These are phyloP conservation scores for Sanghuangporus baumii DNA, from an alignment of 1,284 basidiomycete species.

Conservation along the genomic window DNA sequence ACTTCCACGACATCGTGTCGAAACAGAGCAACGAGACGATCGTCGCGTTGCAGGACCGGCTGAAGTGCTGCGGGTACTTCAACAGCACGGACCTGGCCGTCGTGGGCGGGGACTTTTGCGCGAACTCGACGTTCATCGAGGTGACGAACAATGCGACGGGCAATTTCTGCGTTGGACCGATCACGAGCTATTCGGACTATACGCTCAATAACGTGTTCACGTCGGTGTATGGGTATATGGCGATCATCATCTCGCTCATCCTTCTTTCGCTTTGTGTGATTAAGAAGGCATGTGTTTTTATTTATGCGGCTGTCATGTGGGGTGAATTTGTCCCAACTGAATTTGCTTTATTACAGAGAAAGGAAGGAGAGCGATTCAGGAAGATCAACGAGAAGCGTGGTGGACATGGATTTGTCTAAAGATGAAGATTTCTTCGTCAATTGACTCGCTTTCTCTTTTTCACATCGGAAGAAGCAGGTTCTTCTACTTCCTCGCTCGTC, in stretches of 20 bases:
- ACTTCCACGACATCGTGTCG: conserved; percentile 57
- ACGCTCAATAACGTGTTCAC: conserved; percentile 78
- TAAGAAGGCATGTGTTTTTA: conserved; percentile 49
- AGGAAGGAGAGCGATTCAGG: conserved; percentile 77
- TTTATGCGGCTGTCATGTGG: not conserved
- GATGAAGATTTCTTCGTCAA: not conserved
- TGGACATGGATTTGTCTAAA: conserved; percentile 76
- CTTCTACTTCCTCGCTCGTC: conserved; percentile 1
- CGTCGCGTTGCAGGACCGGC: conserved; percentile 68
- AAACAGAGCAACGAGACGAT: conserved; percentile 41
- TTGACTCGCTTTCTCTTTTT: not conserved
- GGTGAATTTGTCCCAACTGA: conserved; percentile 17
- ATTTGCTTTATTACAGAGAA: conserved; percentile 41
- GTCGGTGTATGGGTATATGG: conserved; percentile 75
- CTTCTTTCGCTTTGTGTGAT: conserved; percentile 79
- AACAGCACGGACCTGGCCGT: conserved; percentile 53
- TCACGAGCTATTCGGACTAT: conserved; percentile 60
- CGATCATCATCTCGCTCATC: conserved; percentile 68
- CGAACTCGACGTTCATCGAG: conserved; percentile 43
- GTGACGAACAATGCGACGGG: conserved; percentile 38
- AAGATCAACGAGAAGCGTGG: conserved; percentile 83
- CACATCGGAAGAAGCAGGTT: conserved; percentile 5
- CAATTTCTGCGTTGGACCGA: conserved; percentile 59
- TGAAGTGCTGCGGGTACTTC: conserved; percentile 82
- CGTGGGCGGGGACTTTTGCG: conserved; percentile 59